A percentile compares a stretch with the other conserved stretches of the same genome.
phyloP scores from a whole-genome alignment of 2,329 filamentous ascomycete genomes.

The Diaporthe destruens region DNA sequence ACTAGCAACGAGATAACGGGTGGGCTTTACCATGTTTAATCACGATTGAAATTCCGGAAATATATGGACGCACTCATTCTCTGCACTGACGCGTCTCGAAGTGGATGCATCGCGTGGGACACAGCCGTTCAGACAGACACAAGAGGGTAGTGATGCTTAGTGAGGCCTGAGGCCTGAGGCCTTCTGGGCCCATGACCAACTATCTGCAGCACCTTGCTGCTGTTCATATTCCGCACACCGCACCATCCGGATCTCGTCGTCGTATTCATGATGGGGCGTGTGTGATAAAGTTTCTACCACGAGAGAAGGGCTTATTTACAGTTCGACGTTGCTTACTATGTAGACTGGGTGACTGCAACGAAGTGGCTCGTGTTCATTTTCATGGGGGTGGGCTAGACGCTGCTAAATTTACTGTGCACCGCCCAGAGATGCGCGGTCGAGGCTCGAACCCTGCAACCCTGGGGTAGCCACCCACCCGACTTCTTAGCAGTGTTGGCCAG shows the following conservation, averaged over 20 bases:
- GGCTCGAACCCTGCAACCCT: conserved; percentile 1
- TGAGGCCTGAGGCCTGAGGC: too few species aligned
- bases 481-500: conserved; percentile 12
- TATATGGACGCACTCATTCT: neutral
- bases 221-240: neutral
- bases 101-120: neutral
- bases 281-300: too few species aligned
- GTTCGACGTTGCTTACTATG: neutral
- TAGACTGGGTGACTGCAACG: neutral
- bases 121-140: neutral
- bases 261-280: neutral
- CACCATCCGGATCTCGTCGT: too few species aligned
- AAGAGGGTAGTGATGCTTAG: neutral
- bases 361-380: conserved; percentile 21
- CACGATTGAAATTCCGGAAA: neutral
- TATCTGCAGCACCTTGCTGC: neutral
- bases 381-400: conserved; percentile 1
- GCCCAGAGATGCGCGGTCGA: conserved; percentile 22
- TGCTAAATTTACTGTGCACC: conserved; percentile 34
- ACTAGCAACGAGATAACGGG: neutral
- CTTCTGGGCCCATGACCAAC: neutral
- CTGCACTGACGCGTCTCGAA: neutral
- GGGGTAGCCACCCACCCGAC: conserved; percentile 4
- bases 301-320: neutral
- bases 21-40: neutral